Percentiles rank a stretch among this genome's conserved stretches.
Evolutionary conservation across 1,284 basidiomycete species (phyloP).

Genomic region (Leccinum huronense): DNA sequence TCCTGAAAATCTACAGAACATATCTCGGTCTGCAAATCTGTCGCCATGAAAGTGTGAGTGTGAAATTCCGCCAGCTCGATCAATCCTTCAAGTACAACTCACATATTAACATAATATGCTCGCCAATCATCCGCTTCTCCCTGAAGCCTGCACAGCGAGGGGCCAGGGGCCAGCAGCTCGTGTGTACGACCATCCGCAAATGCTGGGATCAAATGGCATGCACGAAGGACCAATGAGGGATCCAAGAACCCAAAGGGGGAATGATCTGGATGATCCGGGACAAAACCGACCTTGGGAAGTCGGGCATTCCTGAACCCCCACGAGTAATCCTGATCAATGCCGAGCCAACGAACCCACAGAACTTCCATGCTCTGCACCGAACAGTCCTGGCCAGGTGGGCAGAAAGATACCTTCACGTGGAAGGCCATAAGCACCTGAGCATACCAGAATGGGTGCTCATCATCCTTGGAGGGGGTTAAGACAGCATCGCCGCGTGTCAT

Average conservation of each 20-base stretch:
- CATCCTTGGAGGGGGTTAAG: background rate
- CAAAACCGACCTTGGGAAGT: slow-evolving; percentile 6
- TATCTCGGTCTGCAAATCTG: slow-evolving; percentile 3
- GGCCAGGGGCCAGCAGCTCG: background rate
- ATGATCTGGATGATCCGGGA: background rate
- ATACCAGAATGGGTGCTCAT: background rate
- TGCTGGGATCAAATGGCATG: slow-evolving; percentile 7
- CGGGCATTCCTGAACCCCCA: slow-evolving; percentile 1
- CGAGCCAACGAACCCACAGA: slow-evolving; percentile 3
- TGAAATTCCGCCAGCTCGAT: background rate
- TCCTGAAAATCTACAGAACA: background rate
- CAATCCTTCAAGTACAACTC: slow-evolving; percentile 5
- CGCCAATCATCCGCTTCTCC: slow-evolving; percentile 5
- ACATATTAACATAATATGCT: slow-evolving; percentile 14
- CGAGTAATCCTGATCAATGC: background rate
- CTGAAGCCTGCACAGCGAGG: background rate
- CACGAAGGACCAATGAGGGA: background rate
- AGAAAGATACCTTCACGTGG: background rate
- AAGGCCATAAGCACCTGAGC: background rate
- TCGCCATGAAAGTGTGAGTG: background rate
- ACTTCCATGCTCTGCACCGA: background rate
- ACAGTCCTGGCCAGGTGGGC: background rate
- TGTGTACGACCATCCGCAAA: background rate
- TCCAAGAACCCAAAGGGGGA: slow-evolving; percentile 7
- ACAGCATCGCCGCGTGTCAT: background rate